phyloP scores from a whole-genome alignment of 441 rosid genomes.

The Populus hybrid region DNA sequence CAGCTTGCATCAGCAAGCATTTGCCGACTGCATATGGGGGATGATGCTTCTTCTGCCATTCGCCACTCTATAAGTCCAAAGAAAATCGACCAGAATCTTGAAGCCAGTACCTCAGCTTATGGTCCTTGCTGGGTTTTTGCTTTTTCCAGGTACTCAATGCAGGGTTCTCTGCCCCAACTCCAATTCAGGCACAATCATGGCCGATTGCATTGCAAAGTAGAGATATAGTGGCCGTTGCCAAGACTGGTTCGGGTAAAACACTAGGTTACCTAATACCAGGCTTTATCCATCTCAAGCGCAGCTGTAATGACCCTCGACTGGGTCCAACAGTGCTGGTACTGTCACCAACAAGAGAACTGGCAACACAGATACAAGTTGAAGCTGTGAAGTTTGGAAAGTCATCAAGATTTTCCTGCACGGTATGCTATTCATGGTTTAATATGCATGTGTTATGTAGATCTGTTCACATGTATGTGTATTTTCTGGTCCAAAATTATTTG shows the following conservation, averaged over 20 bases:
- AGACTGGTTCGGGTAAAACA: constrained; percentile 99
- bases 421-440: constrained; percentile 28
- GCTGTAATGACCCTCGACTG: constrained; percentile 58
- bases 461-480: neutral
- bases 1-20: constrained; percentile 85
- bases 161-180: constrained; percentile 96
- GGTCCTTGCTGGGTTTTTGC: constrained; percentile 51
- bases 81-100: constrained; percentile 35
- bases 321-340: constrained; percentile 95
- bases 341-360: constrained; percentile 99
- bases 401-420: constrained; percentile 85
- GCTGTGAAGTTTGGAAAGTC: constrained; percentile 92
- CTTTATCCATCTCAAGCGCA: constrained; percentile 73
- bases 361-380: constrained; percentile 94
- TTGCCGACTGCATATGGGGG: constrained; percentile 84
- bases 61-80: constrained; percentile 42
- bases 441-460: neutral
- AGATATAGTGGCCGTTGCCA: constrained; percentile 97
- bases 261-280: constrained; percentile 93
- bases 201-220: constrained; percentile 88
- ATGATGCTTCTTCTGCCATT: constrained; percentile 94
- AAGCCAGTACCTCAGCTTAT: constrained; percentile 55
- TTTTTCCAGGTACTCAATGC: constrained; percentile 86
- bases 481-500: neutral
- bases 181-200: constrained; percentile 99